phyloP scores from a whole-genome alignment of 2,329 filamentous ascomycete species.

The Metarhizium humberi region DNA sequence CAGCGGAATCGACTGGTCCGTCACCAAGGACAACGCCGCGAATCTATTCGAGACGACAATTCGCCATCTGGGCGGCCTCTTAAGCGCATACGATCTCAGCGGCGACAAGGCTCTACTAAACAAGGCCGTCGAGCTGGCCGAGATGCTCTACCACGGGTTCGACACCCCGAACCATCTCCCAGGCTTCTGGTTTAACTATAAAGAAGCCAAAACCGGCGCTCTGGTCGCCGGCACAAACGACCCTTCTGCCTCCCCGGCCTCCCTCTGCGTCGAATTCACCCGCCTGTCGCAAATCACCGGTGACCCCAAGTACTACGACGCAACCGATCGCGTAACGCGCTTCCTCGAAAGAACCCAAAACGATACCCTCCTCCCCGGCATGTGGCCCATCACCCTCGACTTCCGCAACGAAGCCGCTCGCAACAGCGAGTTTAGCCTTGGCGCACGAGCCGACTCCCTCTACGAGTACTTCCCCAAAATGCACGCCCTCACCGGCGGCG shows the following conservation, averaged over 20 bases:
- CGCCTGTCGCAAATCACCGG: conserved; percentile 60
- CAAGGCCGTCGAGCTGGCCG: conserved; percentile 40
- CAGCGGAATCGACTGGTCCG: conserved; percentile 39
- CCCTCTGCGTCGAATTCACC: conserved; percentile 52
- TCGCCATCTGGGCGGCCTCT: conserved; percentile 40
- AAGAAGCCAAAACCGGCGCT: conserved; percentile 14
- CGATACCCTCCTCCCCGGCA: conserved; percentile 56
- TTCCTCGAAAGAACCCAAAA: conserved; percentile 58
- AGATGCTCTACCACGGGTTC: conserved; percentile 44
- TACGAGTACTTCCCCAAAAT: conserved; percentile 55
- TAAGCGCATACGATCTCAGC: conserved; percentile 41
- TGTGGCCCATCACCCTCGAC: conserved; percentile 63
- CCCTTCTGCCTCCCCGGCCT: conserved; percentile 30
- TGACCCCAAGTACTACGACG: conserved; percentile 64
- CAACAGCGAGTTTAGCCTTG: conserved; percentile 35
- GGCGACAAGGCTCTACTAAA: conserved; percentile 29
- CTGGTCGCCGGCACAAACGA: conserved; percentile 56
- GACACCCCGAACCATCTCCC: conserved; percentile 42
- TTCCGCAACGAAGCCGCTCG: conserved; percentile 28
- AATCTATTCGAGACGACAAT: conserved; percentile 47
- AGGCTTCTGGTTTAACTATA: conserved; percentile 17
- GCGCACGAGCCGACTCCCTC: conserved; percentile 42
- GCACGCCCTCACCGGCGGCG: conserved; percentile 56
- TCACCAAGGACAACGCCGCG: conserved; percentile 30
- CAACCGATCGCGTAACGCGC: conserved; percentile 59